These are phyloP conservation scores for Talaromyces funiculosus DNA, from an alignment of 2,329 filamentous ascomycete species.

Conservation along the genomic window DNA sequence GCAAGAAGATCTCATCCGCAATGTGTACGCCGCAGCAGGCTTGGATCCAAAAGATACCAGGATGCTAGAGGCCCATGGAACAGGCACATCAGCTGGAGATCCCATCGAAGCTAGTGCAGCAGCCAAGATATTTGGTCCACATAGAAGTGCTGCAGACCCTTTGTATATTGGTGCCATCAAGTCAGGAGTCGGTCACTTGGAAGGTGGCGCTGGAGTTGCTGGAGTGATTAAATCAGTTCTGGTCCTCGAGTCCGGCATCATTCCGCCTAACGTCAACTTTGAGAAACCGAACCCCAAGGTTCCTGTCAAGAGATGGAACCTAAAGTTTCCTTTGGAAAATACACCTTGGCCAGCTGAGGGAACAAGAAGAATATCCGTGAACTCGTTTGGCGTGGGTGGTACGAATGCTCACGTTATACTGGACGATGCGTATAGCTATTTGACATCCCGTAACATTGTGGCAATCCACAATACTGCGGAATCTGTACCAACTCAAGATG, in stretches of 20 bases:
- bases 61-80: conserved; percentile 23
- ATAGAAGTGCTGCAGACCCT: conserved; percentile 11
- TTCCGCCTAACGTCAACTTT: conserved; percentile 42
- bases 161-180: conserved; percentile 21
- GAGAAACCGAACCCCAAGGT: conserved; percentile 34
- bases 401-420: conserved; percentile 16
- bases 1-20: conserved; percentile 20
- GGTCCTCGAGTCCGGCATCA: conserved; percentile 40
- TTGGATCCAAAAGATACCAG: conserved; percentile 6
- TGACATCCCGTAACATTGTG: neutral
- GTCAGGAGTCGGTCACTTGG: conserved; percentile 22
- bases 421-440: conserved; percentile 12
- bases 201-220: conserved; percentile 37
- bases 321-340: conserved; percentile 27
- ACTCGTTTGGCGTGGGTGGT: conserved; percentile 24
- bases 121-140: conserved; percentile 16
- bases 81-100: conserved; percentile 23
- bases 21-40: conserved; percentile 6
- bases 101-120: conserved; percentile 19
- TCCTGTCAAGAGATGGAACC: conserved; percentile 30
- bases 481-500: conserved; percentile 4
- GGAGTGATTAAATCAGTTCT: conserved; percentile 39
- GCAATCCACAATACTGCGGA: conserved; percentile 7
- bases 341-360: conserved; percentile 24
- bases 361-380: conserved; percentile 20